Evolutionary conservation across 2,329 filamentous ascomycete species (phyloP).

Genomic region (Pleoardoris graminearum): DNA sequence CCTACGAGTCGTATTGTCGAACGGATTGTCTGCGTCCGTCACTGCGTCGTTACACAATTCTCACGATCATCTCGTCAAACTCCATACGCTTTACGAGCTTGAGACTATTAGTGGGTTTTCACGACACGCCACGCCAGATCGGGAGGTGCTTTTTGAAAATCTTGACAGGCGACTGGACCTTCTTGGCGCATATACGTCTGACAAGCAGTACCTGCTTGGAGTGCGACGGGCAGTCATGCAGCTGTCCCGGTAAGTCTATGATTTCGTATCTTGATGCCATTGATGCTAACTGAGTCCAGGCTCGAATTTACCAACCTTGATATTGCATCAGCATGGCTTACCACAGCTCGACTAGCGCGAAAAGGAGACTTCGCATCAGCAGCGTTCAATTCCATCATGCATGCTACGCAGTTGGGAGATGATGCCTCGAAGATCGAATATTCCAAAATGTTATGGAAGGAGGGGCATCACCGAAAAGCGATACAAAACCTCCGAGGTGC

Average conservation of each 20-base stretch:
- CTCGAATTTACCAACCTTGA: slow-evolving; percentile 69
- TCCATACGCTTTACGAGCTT: slow-evolving; percentile 86
- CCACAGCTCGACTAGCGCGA: slow-evolving; percentile 80
- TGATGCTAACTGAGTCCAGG: slow-evolving; percentile 32
- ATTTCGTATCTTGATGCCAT: background rate
- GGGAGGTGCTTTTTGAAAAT: slow-evolving; percentile 51
- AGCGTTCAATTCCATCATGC: slow-evolving; percentile 90
- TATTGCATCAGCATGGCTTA: slow-evolving; percentile 82
- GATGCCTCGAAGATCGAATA: slow-evolving; percentile 92
- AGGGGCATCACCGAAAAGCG: slow-evolving; percentile 90
- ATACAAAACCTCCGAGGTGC: slow-evolving; percentile 89
- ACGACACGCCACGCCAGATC: slow-evolving; percentile 41
- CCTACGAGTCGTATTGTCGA: slow-evolving; percentile 71
- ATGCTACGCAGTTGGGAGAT: slow-evolving; percentile 82
- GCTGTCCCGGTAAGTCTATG: slow-evolving; percentile 62
- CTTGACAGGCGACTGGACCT: slow-evolving; percentile 81
- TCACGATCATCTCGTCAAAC: slow-evolving; percentile 80
- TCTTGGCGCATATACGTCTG: slow-evolving; percentile 82
- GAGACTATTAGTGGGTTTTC: slow-evolving; percentile 67
- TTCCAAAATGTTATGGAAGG: slow-evolving; percentile 87
- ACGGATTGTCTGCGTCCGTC: slow-evolving; percentile 72
- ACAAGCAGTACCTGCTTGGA: slow-evolving; percentile 92
- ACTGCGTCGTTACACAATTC: slow-evolving; percentile 82
- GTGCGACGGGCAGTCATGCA: slow-evolving; percentile 87
- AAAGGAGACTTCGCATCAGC: slow-evolving; percentile 83